phyloP scores from a whole-genome alignment of 2,329 filamentous ascomycete genomes.

The Xylariaceae sp. region DNA sequence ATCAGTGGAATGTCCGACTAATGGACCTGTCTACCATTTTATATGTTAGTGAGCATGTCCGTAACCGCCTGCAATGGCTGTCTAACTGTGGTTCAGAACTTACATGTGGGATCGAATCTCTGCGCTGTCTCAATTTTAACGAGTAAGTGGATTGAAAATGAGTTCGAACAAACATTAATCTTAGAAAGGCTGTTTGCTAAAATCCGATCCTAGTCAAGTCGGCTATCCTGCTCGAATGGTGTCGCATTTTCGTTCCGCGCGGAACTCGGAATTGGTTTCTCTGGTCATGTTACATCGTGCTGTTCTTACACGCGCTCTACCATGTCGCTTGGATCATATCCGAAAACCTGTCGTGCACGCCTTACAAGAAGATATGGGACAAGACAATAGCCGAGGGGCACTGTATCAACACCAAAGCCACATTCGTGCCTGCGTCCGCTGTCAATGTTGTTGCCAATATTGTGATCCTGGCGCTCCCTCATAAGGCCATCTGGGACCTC shows the following conservation, averaged over 20 bases:
- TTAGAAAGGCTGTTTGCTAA: too few species aligned
- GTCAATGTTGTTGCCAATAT: slow-evolving; percentile 40
- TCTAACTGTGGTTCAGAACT: slow-evolving; percentile 1
- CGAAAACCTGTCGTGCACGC: slow-evolving; percentile 25
- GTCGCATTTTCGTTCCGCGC: slow-evolving; percentile 14
- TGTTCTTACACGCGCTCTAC: slow-evolving; percentile 10
- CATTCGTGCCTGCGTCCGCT: slow-evolving; percentile 37
- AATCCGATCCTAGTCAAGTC: slow-evolving; percentile 5
- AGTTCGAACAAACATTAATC: too few species aligned
- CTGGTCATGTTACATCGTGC: slow-evolving; percentile 12
- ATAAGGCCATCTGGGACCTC: slow-evolving; percentile 34
- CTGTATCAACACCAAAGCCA: slow-evolving; percentile 35
- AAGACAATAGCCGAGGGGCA: slow-evolving; percentile 14
- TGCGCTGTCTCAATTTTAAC: slow-evolving; percentile 1
- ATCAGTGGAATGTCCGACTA: slow-evolving; percentile 15
- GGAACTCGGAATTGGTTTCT: slow-evolving; percentile 17
- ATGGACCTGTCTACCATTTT: slow-evolving; percentile 10
- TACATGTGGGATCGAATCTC: slow-evolving; percentile 1
- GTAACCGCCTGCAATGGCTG: neutral
- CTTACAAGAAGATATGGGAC: slow-evolving; percentile 23
- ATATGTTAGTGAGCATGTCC: slow-evolving; percentile 5
- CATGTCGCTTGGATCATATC: slow-evolving; percentile 16
- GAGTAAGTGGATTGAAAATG: neutral
- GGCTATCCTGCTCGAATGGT: slow-evolving; percentile 14
- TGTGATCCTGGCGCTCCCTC: slow-evolving; percentile 35